These are phyloP conservation scores for Holtermannia corniformis DNA, from an alignment of 768 basidiomycete species.

Conservation along the genomic window DNA sequence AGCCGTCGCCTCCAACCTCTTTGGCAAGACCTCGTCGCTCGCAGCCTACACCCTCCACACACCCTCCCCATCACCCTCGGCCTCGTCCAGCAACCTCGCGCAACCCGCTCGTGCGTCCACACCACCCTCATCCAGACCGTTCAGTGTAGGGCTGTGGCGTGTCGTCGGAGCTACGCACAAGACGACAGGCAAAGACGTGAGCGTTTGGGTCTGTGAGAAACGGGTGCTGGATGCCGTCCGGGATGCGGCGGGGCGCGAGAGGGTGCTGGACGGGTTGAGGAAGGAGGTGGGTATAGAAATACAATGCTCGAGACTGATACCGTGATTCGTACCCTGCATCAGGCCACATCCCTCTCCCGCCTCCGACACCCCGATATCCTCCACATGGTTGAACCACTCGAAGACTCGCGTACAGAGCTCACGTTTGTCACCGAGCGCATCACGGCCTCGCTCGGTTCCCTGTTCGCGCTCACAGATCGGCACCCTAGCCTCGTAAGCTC, in stretches of 20 bases:
- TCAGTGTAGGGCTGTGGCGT: slow-evolving; percentile 76
- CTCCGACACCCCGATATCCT: slow-evolving; percentile 89
- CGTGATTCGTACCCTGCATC: not conserved
- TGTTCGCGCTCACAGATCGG: slow-evolving; percentile 10
- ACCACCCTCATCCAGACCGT: slow-evolving; percentile 39
- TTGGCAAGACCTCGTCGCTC: slow-evolving; percentile 19
- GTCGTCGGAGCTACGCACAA: slow-evolving; percentile 80
- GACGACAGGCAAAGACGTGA: slow-evolving; percentile 78
- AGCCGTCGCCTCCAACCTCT: slow-evolving; percentile 18
- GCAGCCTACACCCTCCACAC: slow-evolving; percentile 22
- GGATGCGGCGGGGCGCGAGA: slow-evolving; percentile 53
- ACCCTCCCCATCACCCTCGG: slow-evolving; percentile 11
- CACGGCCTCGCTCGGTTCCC: slow-evolving; percentile 59
- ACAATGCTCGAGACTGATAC: slow-evolving; percentile 1
- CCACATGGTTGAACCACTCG: slow-evolving; percentile 94
- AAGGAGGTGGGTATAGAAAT: slow-evolving; percentile 53
- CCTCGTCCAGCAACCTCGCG: slow-evolving; percentile 18
- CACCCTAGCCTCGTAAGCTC: not conserved
- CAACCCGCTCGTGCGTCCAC: no score
- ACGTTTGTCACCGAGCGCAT: slow-evolving; percentile 90
- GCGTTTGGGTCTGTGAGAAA: slow-evolving; percentile 90
- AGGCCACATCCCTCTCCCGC: slow-evolving; percentile 71
- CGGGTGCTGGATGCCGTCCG: slow-evolving; percentile 59
- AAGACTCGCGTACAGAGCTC: slow-evolving; percentile 80
- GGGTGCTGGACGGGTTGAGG: slow-evolving; percentile 73